Evolutionary conservation across 2,329 filamentous ascomycete species (phyloP).

Genomic region (Tricladium varicosporioides): DNA sequence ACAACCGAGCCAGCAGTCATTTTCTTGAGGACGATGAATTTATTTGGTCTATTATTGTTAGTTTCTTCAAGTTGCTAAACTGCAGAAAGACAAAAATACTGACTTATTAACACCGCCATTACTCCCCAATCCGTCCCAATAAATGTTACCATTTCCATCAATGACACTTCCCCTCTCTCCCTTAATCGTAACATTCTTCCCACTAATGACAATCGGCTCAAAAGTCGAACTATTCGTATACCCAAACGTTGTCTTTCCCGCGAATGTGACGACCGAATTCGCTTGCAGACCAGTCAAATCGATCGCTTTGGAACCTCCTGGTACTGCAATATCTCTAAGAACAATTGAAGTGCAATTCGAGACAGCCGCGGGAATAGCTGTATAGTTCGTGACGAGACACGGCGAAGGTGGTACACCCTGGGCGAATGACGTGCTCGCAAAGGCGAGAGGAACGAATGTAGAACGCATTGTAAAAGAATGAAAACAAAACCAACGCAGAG

Average conservation of each 20-base stretch:
- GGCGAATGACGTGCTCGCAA: not conserved
- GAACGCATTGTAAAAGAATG: too few species aligned
- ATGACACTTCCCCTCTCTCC: slow-evolving; percentile 36
- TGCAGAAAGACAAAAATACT: slow-evolving; percentile 8
- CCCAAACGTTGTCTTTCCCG: slow-evolving; percentile 32
- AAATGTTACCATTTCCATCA: slow-evolving; percentile 40
- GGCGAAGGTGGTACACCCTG: not conserved
- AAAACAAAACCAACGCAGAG: too few species aligned
- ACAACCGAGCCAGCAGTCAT: slow-evolving; percentile 29
- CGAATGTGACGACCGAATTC: not conserved
- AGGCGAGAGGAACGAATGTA: too few species aligned
- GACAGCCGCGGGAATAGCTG: not conserved
- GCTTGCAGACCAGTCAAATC: not conserved
- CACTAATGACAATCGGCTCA: slow-evolving; percentile 38
- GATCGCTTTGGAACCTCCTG: not conserved
- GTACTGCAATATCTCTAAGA: not conserved
- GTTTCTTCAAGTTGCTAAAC: not conserved
- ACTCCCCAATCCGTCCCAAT: slow-evolving; percentile 45
- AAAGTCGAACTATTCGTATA: slow-evolving; percentile 39
- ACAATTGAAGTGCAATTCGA: not conserved
- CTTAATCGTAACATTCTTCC: slow-evolving; percentile 40
- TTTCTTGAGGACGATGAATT: not conserved
- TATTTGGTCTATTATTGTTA: too few species aligned
- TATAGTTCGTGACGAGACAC: not conserved
- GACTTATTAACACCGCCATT: slow-evolving; percentile 40